Base-by-base conservation (phyloP, 345 rosid genomes). In the Arabis hirsuta region DNA sequence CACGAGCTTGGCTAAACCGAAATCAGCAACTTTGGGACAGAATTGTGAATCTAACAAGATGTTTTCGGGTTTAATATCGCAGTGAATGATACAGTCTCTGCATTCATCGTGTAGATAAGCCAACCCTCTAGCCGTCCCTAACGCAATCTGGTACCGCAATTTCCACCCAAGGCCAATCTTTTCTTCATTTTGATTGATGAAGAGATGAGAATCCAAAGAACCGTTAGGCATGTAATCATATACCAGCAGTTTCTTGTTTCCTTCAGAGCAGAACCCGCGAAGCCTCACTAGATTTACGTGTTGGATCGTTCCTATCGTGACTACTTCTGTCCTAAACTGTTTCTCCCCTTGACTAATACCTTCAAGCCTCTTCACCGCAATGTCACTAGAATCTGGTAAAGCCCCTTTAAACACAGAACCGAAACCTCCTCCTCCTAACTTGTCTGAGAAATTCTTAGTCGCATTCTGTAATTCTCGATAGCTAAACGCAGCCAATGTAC, bases 21-120 rank as follows among this genome's bases (percentile, higher is more conserved):
- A 92, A 62, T 92, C 98, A 13, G 96, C 88, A 34, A 92, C 91
- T 82, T 90, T 90, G 4, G 98, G 88, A 70, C 85, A 79, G 12
- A 86, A 77, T 4, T 90, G 85, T 7, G 82, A 77, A 51, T 86
- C 96, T 29, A 90, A 57, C 52, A 92, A 87, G 70, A 88, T 88
- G 85, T 92, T 92, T 60, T 88, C 96, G 0, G 98, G 98, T 80
- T 90, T 92, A 22, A 92, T 83, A 70, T 92, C 96, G 12, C 96
- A 92, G 65, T 90, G 98, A 46, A 92, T 90, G 73, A 92, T 92
- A 73, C 96, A 87, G 50, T 90, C 95, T 73, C 92, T 71, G 65
- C 98, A 92, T 62, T 88, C 84, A 11, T 90, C 96, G 8, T 92
- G 98, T 50, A 92, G 84, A 76, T 92, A 88, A 48, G 81, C 76